These are phyloP conservation scores for Irpex sp. DNA, from an alignment of 1,284 basidiomycete species.

Conservation along the genomic window DNA sequence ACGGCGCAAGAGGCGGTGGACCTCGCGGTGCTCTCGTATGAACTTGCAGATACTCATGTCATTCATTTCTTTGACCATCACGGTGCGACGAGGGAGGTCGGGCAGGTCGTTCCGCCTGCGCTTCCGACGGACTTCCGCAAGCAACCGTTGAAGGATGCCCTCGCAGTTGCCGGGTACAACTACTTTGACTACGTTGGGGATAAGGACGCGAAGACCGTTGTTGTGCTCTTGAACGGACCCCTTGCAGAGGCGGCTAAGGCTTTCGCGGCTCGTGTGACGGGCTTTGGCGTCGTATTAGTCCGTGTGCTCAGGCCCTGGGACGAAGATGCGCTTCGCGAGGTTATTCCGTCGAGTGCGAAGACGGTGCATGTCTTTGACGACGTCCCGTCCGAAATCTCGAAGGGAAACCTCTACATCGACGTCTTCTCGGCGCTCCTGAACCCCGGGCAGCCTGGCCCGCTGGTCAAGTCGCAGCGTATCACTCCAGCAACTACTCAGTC, in stretches of 20 bases:
- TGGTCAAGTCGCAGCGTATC: conserved; percentile 54
- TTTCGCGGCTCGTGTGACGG: conserved; percentile 36
- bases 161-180: conserved; percentile 50
- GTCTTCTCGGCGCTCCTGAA: conserved; percentile 60
- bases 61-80: conserved; percentile 79
- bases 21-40: conserved; percentile 65
- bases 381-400: conserved; percentile 54
- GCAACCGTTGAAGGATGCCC: conserved; percentile 37
- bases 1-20: conserved; percentile 76
- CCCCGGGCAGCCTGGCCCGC: conserved; percentile 30
- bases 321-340: conserved; percentile 48
- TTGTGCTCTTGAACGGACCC: conserved; percentile 68
- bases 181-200: conserved; percentile 70
- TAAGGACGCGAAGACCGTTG: conserved; percentile 45
- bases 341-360: conserved; percentile 53
- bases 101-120: conserved; percentile 39
- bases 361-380: conserved; percentile 71
- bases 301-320: conserved; percentile 77
- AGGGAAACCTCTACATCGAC: conserved; percentile 67
- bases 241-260: conserved; percentile 55
- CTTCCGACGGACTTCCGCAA: conserved; percentile 25
- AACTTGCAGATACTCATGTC: conserved; percentile 55
- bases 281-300: conserved; percentile 61
- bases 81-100: conserved; percentile 63
- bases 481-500: conserved; percentile 50